Conservation (phyloP, 2,329 filamentous ascomycete species). For the Colletotrichum salicis region DNA sequence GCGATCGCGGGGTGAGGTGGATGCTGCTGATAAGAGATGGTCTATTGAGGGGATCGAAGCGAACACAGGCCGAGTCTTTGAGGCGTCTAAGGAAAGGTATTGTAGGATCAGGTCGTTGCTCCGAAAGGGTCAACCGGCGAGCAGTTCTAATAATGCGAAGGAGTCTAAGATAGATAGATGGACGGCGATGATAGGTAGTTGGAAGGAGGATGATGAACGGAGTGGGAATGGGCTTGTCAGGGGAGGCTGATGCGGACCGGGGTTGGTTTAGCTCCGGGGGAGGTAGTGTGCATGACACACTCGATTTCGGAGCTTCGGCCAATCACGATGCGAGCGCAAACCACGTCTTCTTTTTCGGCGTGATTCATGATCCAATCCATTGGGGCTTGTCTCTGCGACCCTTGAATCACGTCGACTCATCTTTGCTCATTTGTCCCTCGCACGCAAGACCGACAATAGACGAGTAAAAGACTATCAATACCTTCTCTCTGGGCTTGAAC, state of each 20-base stretch:
- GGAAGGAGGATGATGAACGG: not conserved
- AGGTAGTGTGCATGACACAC: slow-evolving; percentile 18
- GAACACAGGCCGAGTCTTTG: not conserved
- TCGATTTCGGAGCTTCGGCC: slow-evolving; percentile 22
- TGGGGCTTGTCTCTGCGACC: not conserved
- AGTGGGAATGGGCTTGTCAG: not conserved
- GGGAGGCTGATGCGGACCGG: slow-evolving; percentile 19
- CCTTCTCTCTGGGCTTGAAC: accelerated
- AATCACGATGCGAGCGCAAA: slow-evolving; percentile 33
- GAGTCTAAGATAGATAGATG: not conserved
- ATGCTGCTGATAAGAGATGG: slow-evolving; percentile 11
- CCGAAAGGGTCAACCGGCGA: not conserved
- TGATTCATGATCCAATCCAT: not conserved
- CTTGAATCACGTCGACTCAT: not conserved
- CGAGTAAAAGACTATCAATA: too few relatives aligned
- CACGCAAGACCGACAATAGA: too few relatives aligned
- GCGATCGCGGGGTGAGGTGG: slow-evolving; percentile 18
- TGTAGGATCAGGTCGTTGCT: not conserved
- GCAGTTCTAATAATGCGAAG: not conserved
- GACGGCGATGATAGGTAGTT: not conserved
- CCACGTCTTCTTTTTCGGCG: slow-evolving; percentile 20
- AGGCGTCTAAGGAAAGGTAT: not conserved
- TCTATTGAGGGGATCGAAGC: not conserved
- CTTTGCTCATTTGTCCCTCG: too few relatives aligned
- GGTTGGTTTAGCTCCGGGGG: slow-evolving; percentile 29